Base-by-base conservation (phyloP, 129 eudicot genomes). In the Pseudognaphalium luteoalbum region DNA sequence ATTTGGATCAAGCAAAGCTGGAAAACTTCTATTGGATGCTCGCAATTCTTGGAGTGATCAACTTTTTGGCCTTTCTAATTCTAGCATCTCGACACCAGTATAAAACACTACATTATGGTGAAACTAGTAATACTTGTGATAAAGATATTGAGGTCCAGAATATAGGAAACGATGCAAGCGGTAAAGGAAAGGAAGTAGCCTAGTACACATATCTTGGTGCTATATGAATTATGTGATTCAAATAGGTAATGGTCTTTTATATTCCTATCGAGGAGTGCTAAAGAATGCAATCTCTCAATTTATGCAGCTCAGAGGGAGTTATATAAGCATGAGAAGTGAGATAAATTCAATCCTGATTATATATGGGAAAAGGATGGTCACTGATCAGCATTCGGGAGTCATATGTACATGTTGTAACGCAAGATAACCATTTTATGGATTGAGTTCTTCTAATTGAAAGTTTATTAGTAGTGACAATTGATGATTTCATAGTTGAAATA, bases 11-110 rank as follows among this genome's bases (percentile, higher is more conserved):
- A 52, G 93, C 90, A 3, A 83, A 60, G 56, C 63, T 91, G 81
- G 88, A 91, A 4, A 63, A 86, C 28, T 91, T 91, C 71, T 91
- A 91, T 39, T 87, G 90, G 97, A 61, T 91, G 95, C 92, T 91
- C 29, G 97, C 90, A 1, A 70, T 87, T 68, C 64, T 88, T 16
- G 94, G 90, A 61, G 78, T 83, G 37, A 22, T 88, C 7, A 88
- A 88, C 56, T 81, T 79, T 70, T 2, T 81, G 21, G 79, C 34
- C 22, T 91, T 91, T 70, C 47, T 88, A 66, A 75, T 59, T n/a
- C 73, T 87, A 63, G 82, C 97, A n/a, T 77, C 73, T 73, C 87
- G 81, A 64, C 97, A 91, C 70, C 86, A 69, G 63, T 91, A 91
- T 78, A 91, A 85, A 76, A 80, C 82, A 73, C 86, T 82, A 50